Evolutionary conservation across 1,284 basidiomycete genomes (phyloP), one percentile per base, ranked within the genome.

Genomic region (Clitocybe nebularis): DNA sequence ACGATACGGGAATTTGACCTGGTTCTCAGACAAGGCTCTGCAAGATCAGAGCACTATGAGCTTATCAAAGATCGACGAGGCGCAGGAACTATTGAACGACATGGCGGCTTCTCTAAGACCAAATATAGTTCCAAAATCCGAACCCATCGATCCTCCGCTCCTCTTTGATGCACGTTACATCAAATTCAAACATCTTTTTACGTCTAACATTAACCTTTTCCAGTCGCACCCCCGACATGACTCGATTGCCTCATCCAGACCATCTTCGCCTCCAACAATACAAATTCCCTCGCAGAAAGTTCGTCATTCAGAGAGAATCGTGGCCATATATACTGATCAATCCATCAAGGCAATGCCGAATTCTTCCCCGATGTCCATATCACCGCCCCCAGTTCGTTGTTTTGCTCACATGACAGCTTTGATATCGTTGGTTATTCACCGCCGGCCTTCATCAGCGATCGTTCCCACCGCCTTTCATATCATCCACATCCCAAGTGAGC

Each of bases 131-230:
- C 51, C 47, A 10, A 53, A 53, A 43, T 30, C 4, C 20, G 51
- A 53, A 38, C 44, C 49, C 25, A 25, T 46, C 11, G 51, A 53
- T 16, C 35, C 42, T 4, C 32, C 32, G 29, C 14, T 13, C 3
- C 33, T 54, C 13, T 25, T 43, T 36, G 32, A 51, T 35, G 51
- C 35, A 49, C 47, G 48, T 14, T 14, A 22, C 41, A 34, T 26
- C 42, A 45, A 35, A 32, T 47, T 26, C 29, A 17, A 32, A 16
- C 29, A 32, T 16, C n/a, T 29, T 17, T 24, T 14, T 16, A 13
- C 11, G 7, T 33, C 24, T 29, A 13, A 41, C 21, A 4, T 29
- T 36, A 11, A 29, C 21, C n/a, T 28, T 20, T 43, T 26, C 22
- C 23, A 52, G 45, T 30, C 34, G 4, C 21, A 36, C 34, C n/a